Evolutionary conservation across 2,329 filamentous ascomycete species (phyloP), one percentile per base, ranked within the genome.

Genomic region (Ceratocystis papillata): DNA sequence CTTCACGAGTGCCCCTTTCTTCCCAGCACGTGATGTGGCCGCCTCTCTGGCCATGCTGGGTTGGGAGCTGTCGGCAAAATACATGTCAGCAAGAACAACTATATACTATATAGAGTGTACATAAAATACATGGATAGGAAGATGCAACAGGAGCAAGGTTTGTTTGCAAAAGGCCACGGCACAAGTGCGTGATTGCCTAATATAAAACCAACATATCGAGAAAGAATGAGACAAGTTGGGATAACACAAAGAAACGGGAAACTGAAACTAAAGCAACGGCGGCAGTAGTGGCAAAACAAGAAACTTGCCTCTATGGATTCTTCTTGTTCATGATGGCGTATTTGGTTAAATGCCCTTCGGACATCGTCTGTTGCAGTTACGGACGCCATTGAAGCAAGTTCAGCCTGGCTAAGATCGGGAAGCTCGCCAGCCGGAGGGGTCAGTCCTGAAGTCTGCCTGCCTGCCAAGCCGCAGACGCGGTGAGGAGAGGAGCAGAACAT

Each of bases 21-120:
- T 67, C 66, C 67, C 67, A 68, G 50, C 67, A 68, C 17, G 67
- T 68, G 25, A 68, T 66, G 5, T 65, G 67, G 10, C 67, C 67
- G 17, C 67, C 67, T 8, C 67, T 60, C 17, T 64, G 62, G 30
- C 50, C 50, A 15, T 64, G 62, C 46, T 64, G 44, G 30, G 28
- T 20, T 12, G 62, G 62, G n/a, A 64, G 46, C 62, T 64, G 17
- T 6, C 10, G 5, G 22, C 3, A 45, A 25, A 12, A 66, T 20
- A 55, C 20, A 33, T 28, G n/a, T 55, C 62, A 60, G 45, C 33
- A 30, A 28, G 3, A 10, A 12, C 22, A 25, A 15, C 48, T 15
- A 15, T 41, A 17, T 8, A 28, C 48, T 15, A 41, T 41, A 28
- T 8, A 28, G 20, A 22, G 10, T 53, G 22, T 10, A 28, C 20